These are phyloP conservation scores for Pythium scleroteichum DNA, from an alignment of 352 stramenopile species.

Conservation along the genomic window DNA sequence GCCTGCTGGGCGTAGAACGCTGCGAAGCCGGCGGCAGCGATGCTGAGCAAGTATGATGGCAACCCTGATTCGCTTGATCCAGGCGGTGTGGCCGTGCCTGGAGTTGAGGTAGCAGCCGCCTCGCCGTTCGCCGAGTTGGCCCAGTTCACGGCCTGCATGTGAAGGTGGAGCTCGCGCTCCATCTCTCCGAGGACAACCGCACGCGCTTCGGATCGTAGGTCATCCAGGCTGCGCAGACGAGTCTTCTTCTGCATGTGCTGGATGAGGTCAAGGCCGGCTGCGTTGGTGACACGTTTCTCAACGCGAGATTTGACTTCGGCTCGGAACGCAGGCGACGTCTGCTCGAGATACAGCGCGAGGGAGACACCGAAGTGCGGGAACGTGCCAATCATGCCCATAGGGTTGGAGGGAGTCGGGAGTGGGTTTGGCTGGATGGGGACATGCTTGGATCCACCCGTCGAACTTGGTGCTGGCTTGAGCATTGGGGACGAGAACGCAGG, in stretches of 20 bases:
- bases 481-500: slow-evolving; percentile 17
- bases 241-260: slow-evolving; percentile 88
- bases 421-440: slow-evolving; percentile 80
- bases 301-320: slow-evolving; percentile 68
- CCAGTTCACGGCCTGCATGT: slow-evolving; percentile 76
- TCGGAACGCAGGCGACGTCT: slow-evolving; percentile 66
- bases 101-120: not conserved
- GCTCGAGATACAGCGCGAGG: slow-evolving; percentile 72
- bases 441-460: slow-evolving; percentile 35
- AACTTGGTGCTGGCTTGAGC: slow-evolving; percentile 9
- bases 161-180: slow-evolving; percentile 68
- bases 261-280: slow-evolving; percentile 68
- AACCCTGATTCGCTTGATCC: slow-evolving; percentile 25
- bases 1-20: slow-evolving; percentile 62
- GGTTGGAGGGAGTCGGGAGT: slow-evolving; percentile 71
- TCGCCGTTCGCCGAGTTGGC: slow-evolving; percentile 18
- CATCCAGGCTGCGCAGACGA: slow-evolving; percentile 64
- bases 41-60: slow-evolving; percentile 59
- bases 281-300: slow-evolving; percentile 76
- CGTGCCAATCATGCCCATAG: slow-evolving; percentile 55
- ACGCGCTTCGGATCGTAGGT: slow-evolving; percentile 64
- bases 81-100: not conserved
- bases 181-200: slow-evolving; percentile 65
- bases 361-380: slow-evolving; percentile 68
- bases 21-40: slow-evolving; percentile 55